Percentiles rank a stretch among this genome's conserved stretches.
These are phyloP conservation scores for Exophiala aquamarina DNA, from an alignment of 2,329 filamentous ascomycete species.

Conservation along the genomic window DNA sequence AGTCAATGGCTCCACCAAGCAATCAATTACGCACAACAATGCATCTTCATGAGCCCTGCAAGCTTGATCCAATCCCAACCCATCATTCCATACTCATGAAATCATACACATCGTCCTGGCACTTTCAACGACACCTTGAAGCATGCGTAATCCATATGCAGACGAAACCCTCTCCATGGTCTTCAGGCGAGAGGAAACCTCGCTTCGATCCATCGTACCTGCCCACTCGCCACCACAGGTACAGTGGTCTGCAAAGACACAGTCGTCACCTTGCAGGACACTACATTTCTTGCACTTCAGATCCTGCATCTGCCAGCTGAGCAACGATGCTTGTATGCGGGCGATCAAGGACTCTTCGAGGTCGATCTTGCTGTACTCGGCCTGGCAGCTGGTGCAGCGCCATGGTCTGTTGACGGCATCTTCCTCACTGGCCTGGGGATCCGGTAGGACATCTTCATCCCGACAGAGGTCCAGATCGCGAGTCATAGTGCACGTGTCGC, in stretches of 20 bases:
- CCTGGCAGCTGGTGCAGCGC: conserved; percentile 74
- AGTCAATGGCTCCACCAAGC: too few species aligned
- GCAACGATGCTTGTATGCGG: conserved; percentile 70
- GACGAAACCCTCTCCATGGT: conserved; percentile 74
- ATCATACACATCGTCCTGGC: conserved; percentile 49
- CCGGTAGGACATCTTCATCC: conserved; percentile 75
- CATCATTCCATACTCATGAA: too few species aligned
- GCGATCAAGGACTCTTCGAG: conserved; percentile 82
- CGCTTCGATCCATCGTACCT: conserved; percentile 66
- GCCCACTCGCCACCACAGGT: conserved; percentile 86
- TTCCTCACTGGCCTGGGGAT: conserved; percentile 33
- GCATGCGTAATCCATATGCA: conserved; percentile 79
- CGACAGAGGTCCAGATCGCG: conserved; percentile 90
- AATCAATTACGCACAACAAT: too few species aligned
- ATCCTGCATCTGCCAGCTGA: conserved; percentile 87
- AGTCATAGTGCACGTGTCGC: conserved; percentile 84
- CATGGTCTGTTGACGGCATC: conserved; percentile 53
- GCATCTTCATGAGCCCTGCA: too few species aligned
- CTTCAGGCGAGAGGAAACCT: conserved; percentile 63
- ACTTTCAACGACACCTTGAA: conserved; percentile 71
- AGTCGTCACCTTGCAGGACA: conserved; percentile 71
- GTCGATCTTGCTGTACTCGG: conserved; percentile 72
- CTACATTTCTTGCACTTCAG: conserved; percentile 72
- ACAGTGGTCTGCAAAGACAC: conserved; percentile 85
- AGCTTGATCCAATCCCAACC: too few species aligned